A percentile compares a stretch with the other conserved stretches of the same genome.
These are phyloP conservation scores for Dictyophora rubrovolvata DNA, from an alignment of 768 basidiomycete genomes.

Conservation along the genomic window DNA sequence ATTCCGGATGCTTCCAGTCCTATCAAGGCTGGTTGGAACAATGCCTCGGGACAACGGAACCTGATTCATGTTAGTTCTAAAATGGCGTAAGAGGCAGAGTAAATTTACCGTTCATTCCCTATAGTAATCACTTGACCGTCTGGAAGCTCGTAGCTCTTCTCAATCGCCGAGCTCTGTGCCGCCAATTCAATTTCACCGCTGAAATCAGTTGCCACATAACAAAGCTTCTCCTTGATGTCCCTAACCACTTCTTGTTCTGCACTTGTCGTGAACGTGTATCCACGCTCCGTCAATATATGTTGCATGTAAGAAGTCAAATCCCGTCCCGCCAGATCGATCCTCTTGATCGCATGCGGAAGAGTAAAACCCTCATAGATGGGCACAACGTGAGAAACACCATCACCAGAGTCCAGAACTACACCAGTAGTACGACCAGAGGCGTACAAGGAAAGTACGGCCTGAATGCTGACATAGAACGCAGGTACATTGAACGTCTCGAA, in stretches of 20 bases:
- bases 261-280: slow-evolving; percentile 38
- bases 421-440: slow-evolving; percentile 12
- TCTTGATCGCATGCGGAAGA: slow-evolving; percentile 5
- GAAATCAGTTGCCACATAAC: slow-evolving; percentile 45
- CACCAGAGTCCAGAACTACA: slow-evolving; percentile 10
- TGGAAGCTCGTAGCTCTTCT: slow-evolving; percentile 44
- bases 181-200: slow-evolving; percentile 44
- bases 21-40: slow-evolving; percentile 42
- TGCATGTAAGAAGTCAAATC: slow-evolving; percentile 4
- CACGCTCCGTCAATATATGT: background rate
- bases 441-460: slow-evolving; percentile 10
- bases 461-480: slow-evolving; percentile 9
- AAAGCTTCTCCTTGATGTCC: slow-evolving; percentile 49
- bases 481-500: slow-evolving; percentile 38
- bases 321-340: slow-evolving; percentile 9
- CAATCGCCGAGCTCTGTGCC: slow-evolving; percentile 37
- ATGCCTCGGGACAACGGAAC: slow-evolving; percentile 41
- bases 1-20: slow-evolving; percentile 40
- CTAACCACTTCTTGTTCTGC: slow-evolving; percentile 39
- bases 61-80: slow-evolving; percentile 1
- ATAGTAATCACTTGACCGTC: slow-evolving; percentile 46
- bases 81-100: background rate
- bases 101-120: slow-evolving; percentile 32
- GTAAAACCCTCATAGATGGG: slow-evolving; percentile 11
- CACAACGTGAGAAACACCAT: slow-evolving; percentile 11